phyloP scores from a whole-genome alignment of 768 basidiomycete genomes.

The Cytidiella melzeri region DNA sequence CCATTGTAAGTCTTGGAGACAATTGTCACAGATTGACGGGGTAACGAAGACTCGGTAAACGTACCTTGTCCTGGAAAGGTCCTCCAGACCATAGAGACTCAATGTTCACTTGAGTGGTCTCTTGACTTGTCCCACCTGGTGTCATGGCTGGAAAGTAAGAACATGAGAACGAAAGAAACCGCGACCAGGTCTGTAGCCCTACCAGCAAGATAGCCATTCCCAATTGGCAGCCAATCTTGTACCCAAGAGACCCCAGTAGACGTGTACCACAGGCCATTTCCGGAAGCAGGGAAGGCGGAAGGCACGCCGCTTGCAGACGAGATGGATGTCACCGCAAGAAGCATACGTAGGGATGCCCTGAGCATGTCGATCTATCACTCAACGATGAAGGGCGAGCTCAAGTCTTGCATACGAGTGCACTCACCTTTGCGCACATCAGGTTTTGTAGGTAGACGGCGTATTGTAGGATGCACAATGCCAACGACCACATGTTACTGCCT shows the following conservation, averaged over 20 bases:
- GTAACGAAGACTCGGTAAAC: conserved; percentile 9
- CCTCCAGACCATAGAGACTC: conserved; percentile 76
- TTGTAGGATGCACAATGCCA: too few relatives aligned
- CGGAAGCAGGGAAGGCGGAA: conserved; percentile 55
- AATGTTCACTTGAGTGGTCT: conserved; percentile 64
- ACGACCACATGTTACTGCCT: too few relatives aligned
- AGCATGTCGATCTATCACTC: conserved; percentile 2
- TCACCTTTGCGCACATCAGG: too few relatives aligned
- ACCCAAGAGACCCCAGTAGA: conserved; percentile 49
- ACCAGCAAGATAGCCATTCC: conserved; percentile 71
- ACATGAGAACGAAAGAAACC: too few relatives aligned
- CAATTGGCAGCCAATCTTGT: conserved; percentile 58
- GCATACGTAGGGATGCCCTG: background rate
- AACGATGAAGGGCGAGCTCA: too few relatives aligned
- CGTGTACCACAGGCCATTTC: conserved; percentile 74
- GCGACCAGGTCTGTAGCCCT: too few relatives aligned
- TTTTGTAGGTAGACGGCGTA: too few relatives aligned
- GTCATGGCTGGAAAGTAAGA: conserved; percentile 59
- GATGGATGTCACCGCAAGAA: background rate
- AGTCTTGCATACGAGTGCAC: too few relatives aligned
- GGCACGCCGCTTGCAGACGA: conserved; percentile 25
- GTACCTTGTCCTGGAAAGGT: conserved; percentile 58
- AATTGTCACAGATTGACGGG: background rate
- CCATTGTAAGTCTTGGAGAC: conserved; percentile 55
- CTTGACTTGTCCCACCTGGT: conserved; percentile 53